Evolutionary conservation across 2,329 filamentous ascomycete species (phyloP).

Genomic region (Bipolaris bicolor): DNA sequence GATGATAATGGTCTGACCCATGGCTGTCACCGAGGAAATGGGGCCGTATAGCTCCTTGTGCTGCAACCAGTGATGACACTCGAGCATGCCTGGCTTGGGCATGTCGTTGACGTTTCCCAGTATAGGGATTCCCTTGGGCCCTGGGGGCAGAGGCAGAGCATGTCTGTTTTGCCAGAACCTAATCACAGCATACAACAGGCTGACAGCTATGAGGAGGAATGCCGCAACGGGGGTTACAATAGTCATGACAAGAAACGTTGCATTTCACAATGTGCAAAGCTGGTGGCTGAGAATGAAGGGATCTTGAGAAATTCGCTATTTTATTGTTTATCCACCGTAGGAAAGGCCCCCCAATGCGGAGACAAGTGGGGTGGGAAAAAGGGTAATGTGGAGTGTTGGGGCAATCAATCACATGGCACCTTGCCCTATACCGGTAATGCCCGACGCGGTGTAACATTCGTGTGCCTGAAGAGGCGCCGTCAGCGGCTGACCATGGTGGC

Average conservation of each 20-base stretch:
- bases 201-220: background rate
- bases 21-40: slow-evolving; percentile 8
- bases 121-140: slow-evolving; percentile 56
- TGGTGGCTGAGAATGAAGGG: background rate
- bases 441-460: no score
- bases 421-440: no score
- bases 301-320: background rate
- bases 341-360: no score
- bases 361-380: background rate
- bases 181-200: slow-evolving; percentile 16
- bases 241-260: background rate
- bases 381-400: background rate
- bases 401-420: background rate
- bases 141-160: slow-evolving; percentile 54
- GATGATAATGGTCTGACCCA: slow-evolving; percentile 4
- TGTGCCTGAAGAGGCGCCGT: no score
- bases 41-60: slow-evolving; percentile 44
- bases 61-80: slow-evolving; percentile 54
- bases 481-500: no score
- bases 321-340: background rate
- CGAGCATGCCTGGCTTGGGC: slow-evolving; percentile 48
- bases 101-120: slow-evolving; percentile 60
- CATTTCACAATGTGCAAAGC: background rate
- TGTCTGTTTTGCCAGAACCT: slow-evolving; percentile 12
- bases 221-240: background rate